Base-by-base conservation (phyloP, 169 alveolate genomes). In the Plasmodium coatneyi region DNA sequence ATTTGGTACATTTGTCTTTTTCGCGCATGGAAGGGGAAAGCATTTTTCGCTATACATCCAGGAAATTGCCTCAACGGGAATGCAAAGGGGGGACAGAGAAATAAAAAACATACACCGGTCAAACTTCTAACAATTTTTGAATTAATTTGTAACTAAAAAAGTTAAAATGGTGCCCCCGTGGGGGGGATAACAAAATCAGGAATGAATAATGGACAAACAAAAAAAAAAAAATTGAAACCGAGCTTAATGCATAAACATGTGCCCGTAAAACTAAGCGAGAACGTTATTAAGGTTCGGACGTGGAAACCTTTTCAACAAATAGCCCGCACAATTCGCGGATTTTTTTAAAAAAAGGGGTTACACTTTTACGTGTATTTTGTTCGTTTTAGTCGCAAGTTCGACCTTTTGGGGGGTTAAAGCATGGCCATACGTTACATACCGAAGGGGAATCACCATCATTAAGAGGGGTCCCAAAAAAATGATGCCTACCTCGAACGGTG, bases 261-360 rank as follows among this genome's bases (percentile, higher is more conserved):
- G 76, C 36, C 36, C 76, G 4, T 10, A 66, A 16, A 60, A 9
- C 74, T 19, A 19, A 12, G 32, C 32, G 12, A 60, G 34, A 19
- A 60, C 74, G 32, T 60, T 60, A 60, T 34, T 60, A 60, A 25
- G 32, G 32, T 60, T n/a, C 36, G 32, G 32, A 60, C 16, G 74
- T n/a, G 74, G 74, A 60, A 19, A 60, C 74, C 25, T 60, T 60
- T n/a, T 60, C 74, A 60, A 60, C 74, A 60, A 60, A 60, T 32
- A 2, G 74, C 36, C 32, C 9, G 74, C 32, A 60, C 34, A 25
- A 19, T 60, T 60, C 32, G 25, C 28, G 32, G 34, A 14, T 60
- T 60, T 60, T 60, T 60, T 19, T 60, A 5, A 19, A 60, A 60
- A 60, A 60, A 60, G 32, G 74, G 10, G 74, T 60, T 19, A 60